Percentiles rank a stretch among this genome's conserved stretches.
Evolutionary conservation across 768 basidiomycete genomes (phyloP).

Genomic region (Leccinellum rugosiceps): DNA sequence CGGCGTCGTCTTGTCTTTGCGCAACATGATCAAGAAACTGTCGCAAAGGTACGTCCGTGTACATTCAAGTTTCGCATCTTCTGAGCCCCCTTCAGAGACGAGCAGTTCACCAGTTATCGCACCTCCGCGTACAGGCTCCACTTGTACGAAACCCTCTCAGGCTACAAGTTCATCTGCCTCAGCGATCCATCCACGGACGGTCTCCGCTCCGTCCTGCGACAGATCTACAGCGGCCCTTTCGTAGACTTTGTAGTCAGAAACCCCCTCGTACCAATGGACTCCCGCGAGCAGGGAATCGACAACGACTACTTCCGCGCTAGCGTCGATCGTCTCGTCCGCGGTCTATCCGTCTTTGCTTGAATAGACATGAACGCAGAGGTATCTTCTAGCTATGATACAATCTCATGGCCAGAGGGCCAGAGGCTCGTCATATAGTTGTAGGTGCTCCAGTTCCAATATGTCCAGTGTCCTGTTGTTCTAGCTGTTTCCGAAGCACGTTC

Average conservation of each 20-base stretch:
- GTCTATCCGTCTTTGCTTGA: constrained; percentile 46
- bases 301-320: constrained; percentile 88
- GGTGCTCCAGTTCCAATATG: constrained; percentile 4
- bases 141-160: constrained; percentile 85
- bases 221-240: constrained; percentile 92
- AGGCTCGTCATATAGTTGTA: constrained; percentile 5
- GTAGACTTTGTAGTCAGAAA: constrained; percentile 92
- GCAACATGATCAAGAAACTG: constrained; percentile 94
- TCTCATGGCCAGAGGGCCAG: neutral
- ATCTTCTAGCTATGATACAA: constrained; percentile 21
- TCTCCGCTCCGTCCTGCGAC: constrained; percentile 76
- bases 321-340: constrained; percentile 71
- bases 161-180: constrained; percentile 95
- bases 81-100: constrained; percentile 54
- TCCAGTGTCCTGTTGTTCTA: constrained; percentile 52
- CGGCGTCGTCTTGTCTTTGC: constrained; percentile 85
- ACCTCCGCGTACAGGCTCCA: constrained; percentile 94
- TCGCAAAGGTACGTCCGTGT: constrained; percentile 57
- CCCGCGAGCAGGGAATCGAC: constrained; percentile 80
- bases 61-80: neutral
- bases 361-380: constrained; percentile 4
- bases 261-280: constrained; percentile 83
- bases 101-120: constrained; percentile 85
- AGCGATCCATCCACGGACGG: constrained; percentile 84
- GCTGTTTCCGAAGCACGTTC: constrained; percentile 78